Evolutionary conservation across 441 rosid genomes (phyloP).

Genomic region (Kokia cookei): DNA sequence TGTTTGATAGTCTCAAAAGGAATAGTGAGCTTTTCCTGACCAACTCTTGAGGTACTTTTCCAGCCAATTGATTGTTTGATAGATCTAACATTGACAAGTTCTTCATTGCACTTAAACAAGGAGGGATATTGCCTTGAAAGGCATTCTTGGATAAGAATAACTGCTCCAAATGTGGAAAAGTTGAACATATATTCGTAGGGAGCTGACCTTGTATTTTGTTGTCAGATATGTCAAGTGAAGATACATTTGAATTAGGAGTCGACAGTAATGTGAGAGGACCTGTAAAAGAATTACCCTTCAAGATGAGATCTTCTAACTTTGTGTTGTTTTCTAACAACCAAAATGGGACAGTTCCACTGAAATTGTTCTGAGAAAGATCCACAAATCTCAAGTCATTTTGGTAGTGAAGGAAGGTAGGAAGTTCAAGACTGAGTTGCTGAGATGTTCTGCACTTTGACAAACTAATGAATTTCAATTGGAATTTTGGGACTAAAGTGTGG

Average conservation of each 20-base stretch:
- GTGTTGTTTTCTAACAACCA: slow-evolving; percentile 25
- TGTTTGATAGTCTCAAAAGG: too few species aligned
- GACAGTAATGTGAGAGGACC: slow-evolving; percentile 7
- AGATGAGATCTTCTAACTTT: neutral
- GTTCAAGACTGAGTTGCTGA: neutral
- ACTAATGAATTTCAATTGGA: neutral
- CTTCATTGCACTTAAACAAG: too few species aligned
- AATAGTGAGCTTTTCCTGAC: too few species aligned
- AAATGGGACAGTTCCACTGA: slow-evolving; percentile 7
- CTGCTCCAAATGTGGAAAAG: neutral
- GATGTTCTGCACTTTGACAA: neutral
- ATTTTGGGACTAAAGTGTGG: neutral
- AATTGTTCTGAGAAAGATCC: slow-evolving; percentile 12
- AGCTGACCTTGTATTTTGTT: too few species aligned
- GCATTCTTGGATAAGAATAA: slow-evolving; percentile 7
- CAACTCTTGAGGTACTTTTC: too few species aligned
- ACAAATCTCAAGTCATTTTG: slow-evolving; percentile 8
- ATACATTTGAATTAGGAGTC: too few species aligned
- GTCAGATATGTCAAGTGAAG: too few species aligned
- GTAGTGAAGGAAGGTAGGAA: slow-evolving; percentile 8
- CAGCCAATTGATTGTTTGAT: too few species aligned
- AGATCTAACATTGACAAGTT: too few species aligned
- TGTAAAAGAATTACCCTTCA: slow-evolving; percentile 12
- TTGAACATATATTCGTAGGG: neutral
- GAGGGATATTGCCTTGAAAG: slow-evolving; percentile 18